phyloP scores from a whole-genome alignment of 176 grass and related monocot genomes.

The Eragrostis nindensis region DNA sequence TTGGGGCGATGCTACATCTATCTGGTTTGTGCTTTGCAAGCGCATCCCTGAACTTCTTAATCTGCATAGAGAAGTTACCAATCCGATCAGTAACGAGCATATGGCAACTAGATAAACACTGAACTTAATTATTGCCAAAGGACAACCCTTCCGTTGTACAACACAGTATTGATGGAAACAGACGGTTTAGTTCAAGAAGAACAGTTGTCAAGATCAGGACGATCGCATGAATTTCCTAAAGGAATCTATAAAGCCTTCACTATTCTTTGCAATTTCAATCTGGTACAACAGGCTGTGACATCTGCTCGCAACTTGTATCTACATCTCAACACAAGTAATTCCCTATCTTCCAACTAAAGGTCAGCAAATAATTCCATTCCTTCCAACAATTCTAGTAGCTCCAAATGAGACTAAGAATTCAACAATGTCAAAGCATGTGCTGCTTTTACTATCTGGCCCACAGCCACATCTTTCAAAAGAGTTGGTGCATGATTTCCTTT shows the following conservation, averaged over 20 bases:
- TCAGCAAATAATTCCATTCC: background rate
- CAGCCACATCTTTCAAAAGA: background rate
- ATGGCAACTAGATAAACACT: background rate
- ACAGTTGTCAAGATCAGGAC: too few relatives aligned
- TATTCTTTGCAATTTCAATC: background rate
- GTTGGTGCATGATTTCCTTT: background rate
- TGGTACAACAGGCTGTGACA: background rate
- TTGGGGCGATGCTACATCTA: constrained; percentile 74
- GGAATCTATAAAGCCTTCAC: background rate
- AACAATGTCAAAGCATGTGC: background rate
- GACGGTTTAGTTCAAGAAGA: background rate
- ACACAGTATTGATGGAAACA: background rate
- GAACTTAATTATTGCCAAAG: background rate
- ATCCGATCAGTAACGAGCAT: constrained; percentile 13
- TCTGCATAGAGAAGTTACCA: constrained; percentile 51
- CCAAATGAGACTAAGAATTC: background rate
- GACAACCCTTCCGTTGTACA: too few relatives aligned
- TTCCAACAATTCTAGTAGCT: background rate
- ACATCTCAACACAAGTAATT: background rate
- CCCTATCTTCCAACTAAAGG: background rate
- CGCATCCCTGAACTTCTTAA: constrained; percentile 92
- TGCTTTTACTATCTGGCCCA: background rate
- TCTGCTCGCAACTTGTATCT: background rate
- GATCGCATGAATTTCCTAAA: background rate
- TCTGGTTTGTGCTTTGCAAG: constrained; percentile 95